A percentile compares a stretch with the other conserved stretches of the same genome.
phyloP scores from a whole-genome alignment of 352 stramenopile species.

The Phytopythium litorale region DNA sequence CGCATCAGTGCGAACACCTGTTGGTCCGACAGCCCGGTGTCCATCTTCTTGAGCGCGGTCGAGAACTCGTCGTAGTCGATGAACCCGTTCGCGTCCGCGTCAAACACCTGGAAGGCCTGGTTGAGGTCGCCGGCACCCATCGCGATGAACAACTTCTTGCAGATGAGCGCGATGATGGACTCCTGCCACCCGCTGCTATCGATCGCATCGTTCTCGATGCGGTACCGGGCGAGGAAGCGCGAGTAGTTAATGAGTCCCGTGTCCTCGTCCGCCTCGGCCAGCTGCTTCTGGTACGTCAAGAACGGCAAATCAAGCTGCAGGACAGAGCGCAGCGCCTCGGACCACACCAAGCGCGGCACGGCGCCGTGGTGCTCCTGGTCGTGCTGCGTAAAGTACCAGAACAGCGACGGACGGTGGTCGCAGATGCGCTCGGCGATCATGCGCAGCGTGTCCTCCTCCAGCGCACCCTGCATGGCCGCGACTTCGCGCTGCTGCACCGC shows the following conservation, averaged over 20 bases:
- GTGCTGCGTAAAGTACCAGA: conserved; percentile 93
- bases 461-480: conserved; percentile 65
- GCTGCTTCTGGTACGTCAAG: conserved; percentile 84
- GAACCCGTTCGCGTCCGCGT: conserved; percentile 85
- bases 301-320: conserved; percentile 90
- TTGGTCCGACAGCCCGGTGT: conserved; percentile 89
- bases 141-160: conserved; percentile 90
- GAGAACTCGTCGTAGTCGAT: conserved; percentile 95
- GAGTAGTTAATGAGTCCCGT: conserved; percentile 90
- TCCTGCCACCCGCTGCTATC: conserved; percentile 89
- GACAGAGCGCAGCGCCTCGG: conserved; percentile 89
- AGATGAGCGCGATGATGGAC: conserved; percentile 88
- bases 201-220: conserved; percentile 87
- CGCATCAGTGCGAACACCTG: conserved; percentile 94
- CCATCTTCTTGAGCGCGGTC: conserved; percentile 86
- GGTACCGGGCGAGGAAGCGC: conserved; percentile 91
- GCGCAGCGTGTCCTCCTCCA: conserved; percentile 88
- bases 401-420: conserved; percentile 89
- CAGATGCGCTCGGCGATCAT: conserved; percentile 94
- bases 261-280: conserved; percentile 83
- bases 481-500: conserved; percentile 4
- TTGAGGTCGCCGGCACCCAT: conserved; percentile 89
- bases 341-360: conserved; percentile 86
- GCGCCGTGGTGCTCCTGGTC: conserved; percentile 88
- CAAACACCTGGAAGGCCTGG: conserved; percentile 90